A percentile compares a stretch with the other conserved stretches of the same genome.
Conservation (phyloP, 495 filamentous ascomycete genomes). For the Coniosporium apollinis region DNA sequence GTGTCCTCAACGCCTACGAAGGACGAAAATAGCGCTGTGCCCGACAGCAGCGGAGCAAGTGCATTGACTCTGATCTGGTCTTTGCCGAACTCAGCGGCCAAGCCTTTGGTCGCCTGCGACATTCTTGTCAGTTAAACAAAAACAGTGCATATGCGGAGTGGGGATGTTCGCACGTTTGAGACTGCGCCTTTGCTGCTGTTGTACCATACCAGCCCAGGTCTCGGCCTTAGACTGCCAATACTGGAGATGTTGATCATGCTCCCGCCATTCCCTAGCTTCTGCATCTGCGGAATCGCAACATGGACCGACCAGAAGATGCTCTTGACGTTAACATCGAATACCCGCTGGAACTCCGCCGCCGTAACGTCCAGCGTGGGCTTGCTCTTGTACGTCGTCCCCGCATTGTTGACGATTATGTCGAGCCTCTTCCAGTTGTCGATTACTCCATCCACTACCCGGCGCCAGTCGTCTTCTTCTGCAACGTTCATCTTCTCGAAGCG, state of each 20-base stretch:
- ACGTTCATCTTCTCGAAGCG: constrained; percentile 4
- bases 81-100: constrained; percentile 51
- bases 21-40: constrained; percentile 45
- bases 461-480: constrained; percentile 2
- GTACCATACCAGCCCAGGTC: constrained; percentile 16
- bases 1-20: constrained; percentile 54
- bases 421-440: constrained; percentile 10
- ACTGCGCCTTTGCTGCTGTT: constrained; percentile 16
- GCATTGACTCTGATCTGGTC: constrained; percentile 50
- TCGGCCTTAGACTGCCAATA: constrained; percentile 14
- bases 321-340: constrained; percentile 52
- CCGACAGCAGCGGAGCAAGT: constrained; percentile 43
- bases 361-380: constrained; percentile 49
- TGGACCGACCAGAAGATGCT: constrained; percentile 31
- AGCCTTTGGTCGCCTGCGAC: constrained; percentile 36
- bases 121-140: not conserved
- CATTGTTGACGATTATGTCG: constrained; percentile 39
- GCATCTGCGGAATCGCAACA: constrained; percentile 13
- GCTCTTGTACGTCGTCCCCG: constrained; percentile 51
- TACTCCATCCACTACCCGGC: not conserved
- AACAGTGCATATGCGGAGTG: not conserved
- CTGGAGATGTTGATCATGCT: constrained; percentile 15
- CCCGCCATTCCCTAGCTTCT: constrained; percentile 13
- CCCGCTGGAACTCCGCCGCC: constrained; percentile 47
- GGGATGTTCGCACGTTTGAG: constrained; percentile 8